These are phyloP conservation scores for Pelargonium citronellum DNA, from an alignment of 441 rosid genomes.

Conservation along the genomic window DNA sequence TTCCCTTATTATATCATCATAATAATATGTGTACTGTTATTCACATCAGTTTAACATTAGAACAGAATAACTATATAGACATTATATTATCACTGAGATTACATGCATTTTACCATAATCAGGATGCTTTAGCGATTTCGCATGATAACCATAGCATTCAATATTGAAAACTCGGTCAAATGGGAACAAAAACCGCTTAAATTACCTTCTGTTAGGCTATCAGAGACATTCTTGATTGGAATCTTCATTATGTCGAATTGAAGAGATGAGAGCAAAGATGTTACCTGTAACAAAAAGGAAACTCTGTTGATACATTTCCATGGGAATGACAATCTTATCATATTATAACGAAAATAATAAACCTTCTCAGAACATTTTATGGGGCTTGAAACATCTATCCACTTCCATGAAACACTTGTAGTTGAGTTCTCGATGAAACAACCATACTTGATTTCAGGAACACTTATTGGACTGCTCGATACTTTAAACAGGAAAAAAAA, in stretches of 20 bases:
- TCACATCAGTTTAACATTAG: too few species aligned
- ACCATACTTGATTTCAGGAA: conserved; percentile 73
- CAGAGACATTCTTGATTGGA: conserved; percentile 56
- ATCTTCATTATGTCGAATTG: conserved; percentile 55
- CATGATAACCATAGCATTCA: neutral
- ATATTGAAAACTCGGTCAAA: neutral
- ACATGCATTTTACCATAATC: too few species aligned
- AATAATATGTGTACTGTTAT: too few species aligned
- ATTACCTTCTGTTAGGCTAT: conserved; percentile 56
- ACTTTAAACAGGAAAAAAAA: conserved; percentile 35
- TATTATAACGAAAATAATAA: neutral
- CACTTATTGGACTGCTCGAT: conserved; percentile 72
- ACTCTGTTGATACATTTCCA: neutral
- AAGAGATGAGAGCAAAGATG: conserved; percentile 44
- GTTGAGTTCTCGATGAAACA: conserved; percentile 36
- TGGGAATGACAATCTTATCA: neutral
- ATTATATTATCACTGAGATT: too few species aligned
- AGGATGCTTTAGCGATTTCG: too few species aligned
- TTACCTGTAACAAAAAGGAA: conserved; percentile 42
- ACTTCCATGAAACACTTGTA: conserved; percentile 47
- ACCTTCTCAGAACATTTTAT: conserved; percentile 66
- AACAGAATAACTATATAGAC: too few species aligned
- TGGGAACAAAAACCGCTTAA: conserved; percentile 10
- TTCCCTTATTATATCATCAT: too few species aligned
- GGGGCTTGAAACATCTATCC: conserved; percentile 59